Evolutionary conservation across 495 filamentous ascomycete species (phyloP).

Genomic region (Entonaema liquescens): DNA sequence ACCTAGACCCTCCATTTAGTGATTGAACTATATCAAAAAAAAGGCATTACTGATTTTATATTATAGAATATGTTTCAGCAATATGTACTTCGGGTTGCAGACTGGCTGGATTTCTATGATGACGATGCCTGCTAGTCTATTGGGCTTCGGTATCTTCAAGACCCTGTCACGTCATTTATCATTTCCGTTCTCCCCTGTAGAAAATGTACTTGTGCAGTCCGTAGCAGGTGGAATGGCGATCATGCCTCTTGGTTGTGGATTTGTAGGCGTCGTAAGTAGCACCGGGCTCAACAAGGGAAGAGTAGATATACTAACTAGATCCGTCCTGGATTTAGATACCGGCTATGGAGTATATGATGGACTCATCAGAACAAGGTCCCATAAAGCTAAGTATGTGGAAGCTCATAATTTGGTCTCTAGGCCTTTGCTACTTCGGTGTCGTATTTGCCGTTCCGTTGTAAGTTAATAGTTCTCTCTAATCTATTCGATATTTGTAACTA

Average conservation of each 20-base stretch:
- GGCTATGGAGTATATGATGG: conserved; percentile 86
- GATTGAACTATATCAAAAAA: background rate
- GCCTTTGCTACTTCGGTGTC: conserved; percentile 93
- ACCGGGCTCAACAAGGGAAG: background rate
- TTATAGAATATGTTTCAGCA: conserved; percentile 35
- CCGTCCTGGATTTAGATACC: conserved; percentile 63
- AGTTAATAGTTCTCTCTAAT: conserved; percentile 5
- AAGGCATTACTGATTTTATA: conserved; percentile 2
- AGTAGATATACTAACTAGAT: conserved; percentile 41
- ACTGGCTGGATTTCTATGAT: conserved; percentile 75
- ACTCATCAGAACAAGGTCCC: conserved; percentile 77
- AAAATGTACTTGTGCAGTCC: conserved; percentile 97
- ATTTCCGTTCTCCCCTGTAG: conserved; percentile 88
- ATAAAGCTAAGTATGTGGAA: conserved; percentile 75
- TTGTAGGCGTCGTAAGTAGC: conserved; percentile 74
- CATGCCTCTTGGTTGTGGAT: conserved; percentile 96
- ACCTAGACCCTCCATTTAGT: background rate
- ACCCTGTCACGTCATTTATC: conserved; percentile 72
- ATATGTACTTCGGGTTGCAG: conserved; percentile 89
- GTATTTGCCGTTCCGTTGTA: conserved; percentile 88
- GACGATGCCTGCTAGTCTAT: conserved; percentile 89
- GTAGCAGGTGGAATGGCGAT: conserved; percentile 95
- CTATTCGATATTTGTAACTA: conserved; percentile 40
- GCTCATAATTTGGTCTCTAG: conserved; percentile 86
- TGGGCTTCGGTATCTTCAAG: conserved; percentile 97